Percentiles rank a stretch among this genome's conserved stretches.
Conservation (phyloP, 257 asterid genomes). For the Handroanthus guayacan region DNA sequence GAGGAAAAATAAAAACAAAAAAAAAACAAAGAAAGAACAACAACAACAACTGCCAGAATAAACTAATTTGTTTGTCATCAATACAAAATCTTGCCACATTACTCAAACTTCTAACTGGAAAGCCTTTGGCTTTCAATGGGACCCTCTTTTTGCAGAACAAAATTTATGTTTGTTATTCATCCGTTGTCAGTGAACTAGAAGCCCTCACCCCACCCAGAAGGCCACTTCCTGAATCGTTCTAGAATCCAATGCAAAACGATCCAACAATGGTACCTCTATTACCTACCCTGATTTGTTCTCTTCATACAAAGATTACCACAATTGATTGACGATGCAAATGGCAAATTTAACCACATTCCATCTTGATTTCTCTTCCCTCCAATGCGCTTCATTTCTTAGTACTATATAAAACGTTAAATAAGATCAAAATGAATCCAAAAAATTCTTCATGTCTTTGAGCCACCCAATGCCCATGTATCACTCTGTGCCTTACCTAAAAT, state of each 20-base stretch:
- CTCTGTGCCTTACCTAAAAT: slow-evolving; percentile 7
- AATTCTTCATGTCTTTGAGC: too few species aligned
- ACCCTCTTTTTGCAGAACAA: not conserved
- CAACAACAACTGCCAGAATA: not conserved
- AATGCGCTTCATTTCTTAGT: too few species aligned
- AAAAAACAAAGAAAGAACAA: not conserved
- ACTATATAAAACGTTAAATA: too few species aligned
- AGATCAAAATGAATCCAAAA: too few species aligned
- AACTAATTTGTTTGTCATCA: not conserved
- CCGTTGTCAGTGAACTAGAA: not conserved
- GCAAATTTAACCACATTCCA: not conserved
- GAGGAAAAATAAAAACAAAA: not conserved
- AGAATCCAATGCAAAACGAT: not conserved
- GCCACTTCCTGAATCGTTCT: not conserved
- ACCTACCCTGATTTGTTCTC: not conserved
- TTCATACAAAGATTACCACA: not conserved
- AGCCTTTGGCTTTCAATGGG: not conserved
- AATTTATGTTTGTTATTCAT: not conserved
- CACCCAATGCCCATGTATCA: not conserved
- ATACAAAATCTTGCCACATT: not conserved
- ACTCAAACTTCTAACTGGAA: slow-evolving; percentile 7
- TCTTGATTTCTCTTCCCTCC: not conserved
- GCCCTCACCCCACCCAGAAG: not conserved
- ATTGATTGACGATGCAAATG: too few species aligned
- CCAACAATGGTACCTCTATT: not conserved